phyloP scores from a whole-genome alignment of 768 basidiomycete genomes.

The Boletus tomentosulus region DNA sequence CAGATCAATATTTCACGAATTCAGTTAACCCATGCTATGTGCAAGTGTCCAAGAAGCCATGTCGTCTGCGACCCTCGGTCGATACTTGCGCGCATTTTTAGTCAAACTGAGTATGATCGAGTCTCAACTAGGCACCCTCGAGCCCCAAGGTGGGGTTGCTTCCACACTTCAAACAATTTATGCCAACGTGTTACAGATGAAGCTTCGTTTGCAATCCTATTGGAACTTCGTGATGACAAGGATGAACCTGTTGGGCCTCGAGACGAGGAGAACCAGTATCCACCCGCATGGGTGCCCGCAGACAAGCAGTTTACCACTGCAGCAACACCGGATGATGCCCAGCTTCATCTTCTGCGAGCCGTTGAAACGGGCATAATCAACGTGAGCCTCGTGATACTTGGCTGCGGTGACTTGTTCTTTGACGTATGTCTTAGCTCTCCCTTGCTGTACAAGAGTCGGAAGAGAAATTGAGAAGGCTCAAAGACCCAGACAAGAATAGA shows the following conservation, averaged over 20 bases:
- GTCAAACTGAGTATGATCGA: conserved; percentile 79
- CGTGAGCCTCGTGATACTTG: conserved; percentile 36
- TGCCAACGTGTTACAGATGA: conserved; percentile 43
- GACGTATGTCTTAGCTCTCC: conserved; percentile 48
- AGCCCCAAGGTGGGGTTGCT: conserved; percentile 43
- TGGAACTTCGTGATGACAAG: conserved; percentile 71
- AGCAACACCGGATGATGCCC: conserved; percentile 59
- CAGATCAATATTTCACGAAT: background rate
- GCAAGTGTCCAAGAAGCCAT: conserved; percentile 71
- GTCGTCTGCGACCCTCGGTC: conserved; percentile 55
- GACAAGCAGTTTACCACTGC: conserved; percentile 63
- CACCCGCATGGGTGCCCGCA: conserved; percentile 79
- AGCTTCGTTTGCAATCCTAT: conserved; percentile 74
- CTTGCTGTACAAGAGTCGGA: conserved; percentile 78
- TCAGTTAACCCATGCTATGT: conserved; percentile 1
- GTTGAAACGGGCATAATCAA: conserved; percentile 84
- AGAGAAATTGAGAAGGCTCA: conserved; percentile 46
- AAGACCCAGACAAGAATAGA: background rate
- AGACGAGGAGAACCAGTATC: conserved; percentile 50
- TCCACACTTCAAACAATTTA: background rate
- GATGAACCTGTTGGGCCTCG: conserved; percentile 46
- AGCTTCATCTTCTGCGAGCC: conserved; percentile 71
- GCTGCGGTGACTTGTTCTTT: background rate
- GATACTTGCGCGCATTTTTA: conserved; percentile 79
- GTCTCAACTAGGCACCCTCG: conserved; percentile 58